Percentiles rank a stretch among this genome's conserved stretches.
Evolutionary conservation across 2,329 filamentous ascomycete genomes (phyloP).

Genomic region (Fusarium albosuccineum): DNA sequence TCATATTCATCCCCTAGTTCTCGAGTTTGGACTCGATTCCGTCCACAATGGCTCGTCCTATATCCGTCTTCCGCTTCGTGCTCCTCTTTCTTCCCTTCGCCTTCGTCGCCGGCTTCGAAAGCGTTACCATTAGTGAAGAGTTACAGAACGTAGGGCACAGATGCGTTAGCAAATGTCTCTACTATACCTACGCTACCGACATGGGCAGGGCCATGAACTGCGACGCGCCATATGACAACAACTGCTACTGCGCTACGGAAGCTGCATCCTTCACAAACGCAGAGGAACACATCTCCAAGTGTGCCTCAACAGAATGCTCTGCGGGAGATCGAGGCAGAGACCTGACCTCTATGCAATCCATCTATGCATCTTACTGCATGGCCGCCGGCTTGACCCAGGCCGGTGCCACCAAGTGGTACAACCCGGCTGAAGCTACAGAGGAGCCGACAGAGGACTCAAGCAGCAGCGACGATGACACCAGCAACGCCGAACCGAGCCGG

Average conservation of each 20-base stretch:
- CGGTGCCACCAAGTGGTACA: constrained; percentile 44
- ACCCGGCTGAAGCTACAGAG: constrained; percentile 38
- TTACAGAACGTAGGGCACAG: constrained; percentile 28
- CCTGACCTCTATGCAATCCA: constrained; percentile 43
- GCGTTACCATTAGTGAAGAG: constrained; percentile 35
- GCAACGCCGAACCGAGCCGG: constrained; percentile 35
- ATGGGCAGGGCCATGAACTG: constrained; percentile 42
- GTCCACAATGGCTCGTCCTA: constrained; percentile 25
- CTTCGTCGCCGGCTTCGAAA: constrained; percentile 25
- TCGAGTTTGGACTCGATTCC: background rate
- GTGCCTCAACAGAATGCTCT: constrained; percentile 35
- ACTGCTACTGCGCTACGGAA: constrained; percentile 45
- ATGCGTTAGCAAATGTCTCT: constrained; percentile 42
- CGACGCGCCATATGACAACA: constrained; percentile 42
- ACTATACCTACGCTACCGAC: constrained; percentile 28
- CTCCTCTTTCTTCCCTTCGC: constrained; percentile 14
- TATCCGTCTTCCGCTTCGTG: constrained; percentile 13
- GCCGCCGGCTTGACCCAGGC: constrained; percentile 44
- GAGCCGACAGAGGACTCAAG: constrained; percentile 20
- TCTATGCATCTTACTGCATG: constrained; percentile 47
- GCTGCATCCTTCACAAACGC: constrained; percentile 37
- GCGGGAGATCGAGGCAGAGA: constrained; percentile 41
- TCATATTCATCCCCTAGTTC: background rate
- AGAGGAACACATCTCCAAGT: constrained; percentile 38
- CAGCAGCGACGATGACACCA: background rate